Percentiles rank a stretch among this genome's conserved stretches.
These are phyloP conservation scores for Penicillium sp. DNA, from an alignment of 2,329 filamentous ascomycete species.

Conservation along the genomic window DNA sequence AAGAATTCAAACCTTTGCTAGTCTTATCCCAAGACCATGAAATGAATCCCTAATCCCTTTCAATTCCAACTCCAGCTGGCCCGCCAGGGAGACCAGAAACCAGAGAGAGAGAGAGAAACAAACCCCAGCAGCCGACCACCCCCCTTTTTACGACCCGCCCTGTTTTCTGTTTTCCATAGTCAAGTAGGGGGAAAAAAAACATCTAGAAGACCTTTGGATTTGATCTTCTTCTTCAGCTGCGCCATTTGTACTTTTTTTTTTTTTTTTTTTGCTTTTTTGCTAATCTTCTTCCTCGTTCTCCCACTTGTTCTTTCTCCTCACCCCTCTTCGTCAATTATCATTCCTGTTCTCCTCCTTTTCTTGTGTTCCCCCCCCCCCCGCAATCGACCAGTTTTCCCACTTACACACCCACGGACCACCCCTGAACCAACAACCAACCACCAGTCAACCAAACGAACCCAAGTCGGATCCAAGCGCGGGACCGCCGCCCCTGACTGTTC, in stretches of 20 bases:
- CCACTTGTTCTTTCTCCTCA: not conserved
- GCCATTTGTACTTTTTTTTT: not conserved
- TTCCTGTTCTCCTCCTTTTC: not conserved
- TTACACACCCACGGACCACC: slow-evolving; percentile 28
- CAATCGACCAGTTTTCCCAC: slow-evolving; percentile 18
- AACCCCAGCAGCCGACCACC: not conserved
- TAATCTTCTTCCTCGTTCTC: slow-evolving; percentile 5
- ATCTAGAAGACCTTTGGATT: not conserved
- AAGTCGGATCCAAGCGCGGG: slow-evolving; percentile 8
- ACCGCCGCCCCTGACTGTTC: slow-evolving; percentile 16
- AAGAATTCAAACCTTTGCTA: too few species aligned
- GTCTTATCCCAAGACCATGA: too few species aligned
- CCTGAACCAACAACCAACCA: slow-evolving; percentile 20
- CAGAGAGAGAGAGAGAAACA: too few species aligned
- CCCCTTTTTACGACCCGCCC: not conserved
- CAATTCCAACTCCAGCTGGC: not conserved
- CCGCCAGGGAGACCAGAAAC: not conserved
- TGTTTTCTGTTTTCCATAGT: too few species aligned
- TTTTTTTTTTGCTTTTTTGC: not conserved
- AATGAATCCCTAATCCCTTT: not conserved
- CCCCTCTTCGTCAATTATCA: not conserved
- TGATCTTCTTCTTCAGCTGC: not conserved
- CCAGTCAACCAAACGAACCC: not conserved
- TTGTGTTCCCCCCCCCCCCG: slow-evolving; percentile 12
- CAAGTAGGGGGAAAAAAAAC: not conserved